Base-by-base conservation (phyloP, 2,329 filamentous ascomycete genomes). In the Dothistroma pini region DNA sequence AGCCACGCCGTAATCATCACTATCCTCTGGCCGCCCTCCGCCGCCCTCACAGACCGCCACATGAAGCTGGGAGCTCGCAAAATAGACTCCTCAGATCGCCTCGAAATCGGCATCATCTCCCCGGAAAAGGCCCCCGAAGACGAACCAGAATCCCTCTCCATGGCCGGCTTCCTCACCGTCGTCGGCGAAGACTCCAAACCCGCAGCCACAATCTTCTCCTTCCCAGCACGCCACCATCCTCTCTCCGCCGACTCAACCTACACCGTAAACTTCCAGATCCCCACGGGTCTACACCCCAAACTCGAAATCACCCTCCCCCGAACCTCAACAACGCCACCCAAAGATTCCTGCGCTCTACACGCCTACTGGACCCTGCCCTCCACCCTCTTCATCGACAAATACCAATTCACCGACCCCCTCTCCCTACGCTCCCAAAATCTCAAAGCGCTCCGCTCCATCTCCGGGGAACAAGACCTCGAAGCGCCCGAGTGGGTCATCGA, bases 381-480 rank as follows among this genome's bases (percentile, higher is more conserved):
- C 29, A 78, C 82, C 54, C 81, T 97, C 63, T 97, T 97, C 75
- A 85, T 89, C 44, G 93, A 97, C 78, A 87, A 88, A 71, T 96
- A 96, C 76, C 91, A 96, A 75, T 83, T 97, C 62, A 81, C 80
- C 25, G 90, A 93, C 73, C 76, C 83, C 0, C 81, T 96, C 5
- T 95, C 96, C 76, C 82, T 96, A 32, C 76, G 85, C 3, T 93
- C 91, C 0, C 91, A 96, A 70, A 91, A 96, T 71, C 82, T 97
- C 21, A 80, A 82, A 2, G 79, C 84, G 1, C 78, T 96, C 47
- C 86, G 83, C 50, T 85, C 88, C 65, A 83, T 91, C 14, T 86
- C 86, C 29, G 84, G 89, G 12, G 90, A 91, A 21, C 89, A 93
- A 7, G 93, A 97, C 68, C 86, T 97, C 57, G 93, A 97, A 78